Conservation (phyloP, 257 asterid genomes). For the Plectranthus barbatus region DNA sequence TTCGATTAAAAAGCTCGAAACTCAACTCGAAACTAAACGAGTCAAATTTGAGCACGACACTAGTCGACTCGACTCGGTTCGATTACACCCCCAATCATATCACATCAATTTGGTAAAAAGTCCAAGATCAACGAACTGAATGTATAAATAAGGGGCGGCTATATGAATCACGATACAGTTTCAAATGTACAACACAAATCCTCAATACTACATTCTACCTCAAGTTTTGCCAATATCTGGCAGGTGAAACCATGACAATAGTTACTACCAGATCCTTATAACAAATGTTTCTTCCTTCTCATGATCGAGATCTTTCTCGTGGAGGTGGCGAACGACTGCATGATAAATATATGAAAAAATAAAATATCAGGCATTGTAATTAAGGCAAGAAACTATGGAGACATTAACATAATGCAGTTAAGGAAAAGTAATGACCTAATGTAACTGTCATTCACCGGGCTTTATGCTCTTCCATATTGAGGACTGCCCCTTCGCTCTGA, state of each 20-base stretch:
- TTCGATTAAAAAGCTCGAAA: no score
- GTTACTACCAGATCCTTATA: background rate
- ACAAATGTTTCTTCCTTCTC: slow-evolving; percentile 14
- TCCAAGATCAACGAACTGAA: no score
- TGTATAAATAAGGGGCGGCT: no score
- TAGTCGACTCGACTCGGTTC: no score
- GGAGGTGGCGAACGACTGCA: no score
- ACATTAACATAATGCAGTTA: background rate
- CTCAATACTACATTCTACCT: background rate
- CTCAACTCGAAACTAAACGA: no score
- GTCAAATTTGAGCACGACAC: no score
- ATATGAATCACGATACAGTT: no score
- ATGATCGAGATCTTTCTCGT: slow-evolving; percentile 49
- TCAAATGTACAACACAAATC: no score
- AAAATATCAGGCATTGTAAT: background rate
- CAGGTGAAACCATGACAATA: background rate
- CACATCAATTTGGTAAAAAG: no score
- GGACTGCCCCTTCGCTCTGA: slow-evolving; percentile 54
- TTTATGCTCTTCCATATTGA: slow-evolving; percentile 46
- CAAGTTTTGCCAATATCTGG: background rate
- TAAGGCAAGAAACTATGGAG: background rate
- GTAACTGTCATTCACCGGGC: slow-evolving; percentile 51
- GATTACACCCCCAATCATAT: no score
- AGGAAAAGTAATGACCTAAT: slow-evolving; percentile 34
- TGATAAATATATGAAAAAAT: background rate